Evolutionary conservation across 2,329 filamentous ascomycete genomes (phyloP).

Genomic region (Pseudocercospora fuligena): DNA sequence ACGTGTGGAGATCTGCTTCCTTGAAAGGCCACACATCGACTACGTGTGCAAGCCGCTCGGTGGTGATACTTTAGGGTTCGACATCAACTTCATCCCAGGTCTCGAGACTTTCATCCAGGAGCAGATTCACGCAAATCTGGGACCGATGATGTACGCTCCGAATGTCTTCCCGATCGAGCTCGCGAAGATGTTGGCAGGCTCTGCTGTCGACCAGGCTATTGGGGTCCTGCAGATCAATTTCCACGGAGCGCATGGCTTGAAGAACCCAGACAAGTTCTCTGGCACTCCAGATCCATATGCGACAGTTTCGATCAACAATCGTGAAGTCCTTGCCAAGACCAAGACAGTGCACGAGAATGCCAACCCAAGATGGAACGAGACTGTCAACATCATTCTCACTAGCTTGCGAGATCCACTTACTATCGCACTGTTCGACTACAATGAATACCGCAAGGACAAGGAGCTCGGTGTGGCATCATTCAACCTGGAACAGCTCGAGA

Average conservation of each 20-base stretch:
- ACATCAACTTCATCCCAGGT: constrained; percentile 98
- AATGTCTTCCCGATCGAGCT: constrained; percentile 99
- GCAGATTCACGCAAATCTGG: constrained; percentile 90
- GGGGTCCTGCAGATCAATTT: constrained; percentile 91
- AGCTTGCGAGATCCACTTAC: constrained; percentile 88
- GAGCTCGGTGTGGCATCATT: constrained; percentile 89
- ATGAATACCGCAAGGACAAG: constrained; percentile 95
- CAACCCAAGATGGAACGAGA: constrained; percentile 95
- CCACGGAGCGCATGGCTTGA: constrained; percentile 87
- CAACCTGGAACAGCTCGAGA: constrained; percentile 78
- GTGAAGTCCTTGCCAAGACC: constrained; percentile 80
- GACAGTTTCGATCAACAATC: constrained; percentile 80
- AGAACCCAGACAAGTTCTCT: constrained; percentile 92
- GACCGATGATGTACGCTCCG: constrained; percentile 96
- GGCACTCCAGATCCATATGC: constrained; percentile 91
- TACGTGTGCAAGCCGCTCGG: constrained; percentile 98
- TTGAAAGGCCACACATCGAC: constrained; percentile 86
- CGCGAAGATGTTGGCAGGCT: constrained; percentile 95
- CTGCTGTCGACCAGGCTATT: constrained; percentile 91
- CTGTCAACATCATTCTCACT: constrained; percentile 91
- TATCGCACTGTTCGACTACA: constrained; percentile 86
- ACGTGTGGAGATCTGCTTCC: constrained; percentile 90
- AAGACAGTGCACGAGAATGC: constrained; percentile 84
- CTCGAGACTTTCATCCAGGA: constrained; percentile 93
- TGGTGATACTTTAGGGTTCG: constrained; percentile 93